Conservation (phyloP, 306 rosid species). For the Cucumis cinereus region DNA sequence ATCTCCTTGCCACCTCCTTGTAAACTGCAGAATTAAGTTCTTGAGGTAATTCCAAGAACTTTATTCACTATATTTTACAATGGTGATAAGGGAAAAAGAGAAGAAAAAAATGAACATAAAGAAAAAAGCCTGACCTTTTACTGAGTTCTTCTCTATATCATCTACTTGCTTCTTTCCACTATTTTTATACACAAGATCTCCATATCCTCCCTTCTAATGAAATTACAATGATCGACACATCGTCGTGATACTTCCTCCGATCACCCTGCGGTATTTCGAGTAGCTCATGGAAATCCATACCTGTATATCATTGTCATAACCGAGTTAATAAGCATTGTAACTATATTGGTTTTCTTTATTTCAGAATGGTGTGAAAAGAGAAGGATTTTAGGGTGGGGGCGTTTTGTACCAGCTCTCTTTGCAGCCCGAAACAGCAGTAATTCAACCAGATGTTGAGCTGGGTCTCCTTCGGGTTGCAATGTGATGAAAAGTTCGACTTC, state of each 20-base stretch:
- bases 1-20: conserved; percentile 44
- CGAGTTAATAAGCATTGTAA: not conserved
- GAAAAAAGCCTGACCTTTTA: conserved; percentile 40
- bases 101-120: conserved; percentile 19
- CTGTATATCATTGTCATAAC: conserved; percentile 26
- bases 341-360: not conserved
- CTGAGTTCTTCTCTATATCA: conserved; percentile 23
- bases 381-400: not conserved
- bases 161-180: conserved; percentile 7
- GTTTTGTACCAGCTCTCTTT: conserved; percentile 64
- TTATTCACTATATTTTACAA: conserved; percentile 30
- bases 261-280: conserved; percentile 97
- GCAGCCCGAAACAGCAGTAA: conserved; percentile 94
- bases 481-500: conserved; percentile 90
- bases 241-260: conserved; percentile 90
- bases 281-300: conserved; percentile 87
- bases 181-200: conserved; percentile 81
- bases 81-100: conserved; percentile 29
- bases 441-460: conserved; percentile 91
- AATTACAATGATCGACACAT: conserved; percentile 88
- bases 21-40: conserved; percentile 35
- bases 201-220: conserved; percentile 98
- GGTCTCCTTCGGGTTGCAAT: conserved; percentile 95
- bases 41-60: conserved; percentile 23
- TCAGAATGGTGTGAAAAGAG: not conserved